phyloP scores from a whole-genome alignment of 176 grass and related monocot species.

The Cocos nucifera region DNA sequence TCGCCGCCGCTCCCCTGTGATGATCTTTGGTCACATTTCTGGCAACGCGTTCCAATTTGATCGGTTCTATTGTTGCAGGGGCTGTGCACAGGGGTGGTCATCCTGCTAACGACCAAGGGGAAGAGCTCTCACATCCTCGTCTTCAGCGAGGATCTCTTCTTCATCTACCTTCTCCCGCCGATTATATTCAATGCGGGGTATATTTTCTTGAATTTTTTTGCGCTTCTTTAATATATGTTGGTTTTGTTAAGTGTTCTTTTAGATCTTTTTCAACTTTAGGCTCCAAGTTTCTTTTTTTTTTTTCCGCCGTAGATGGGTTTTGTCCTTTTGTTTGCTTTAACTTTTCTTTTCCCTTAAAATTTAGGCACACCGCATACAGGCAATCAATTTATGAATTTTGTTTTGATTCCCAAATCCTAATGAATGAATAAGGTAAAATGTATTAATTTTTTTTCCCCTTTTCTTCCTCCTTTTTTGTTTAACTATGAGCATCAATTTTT shows the following conservation, averaged over 20 bases:
- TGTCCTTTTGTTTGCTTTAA: too few relatives aligned
- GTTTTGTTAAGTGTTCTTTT: neutral
- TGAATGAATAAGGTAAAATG: too few relatives aligned
- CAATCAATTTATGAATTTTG: too few relatives aligned
- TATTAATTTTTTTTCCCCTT: too few relatives aligned
- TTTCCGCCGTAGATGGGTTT: too few relatives aligned
- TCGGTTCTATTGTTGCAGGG: constrained; percentile 34
- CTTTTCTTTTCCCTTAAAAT: too few relatives aligned
- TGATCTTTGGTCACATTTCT: neutral
- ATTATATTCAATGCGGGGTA: constrained; percentile 99
- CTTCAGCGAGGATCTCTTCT: constrained; percentile 99
- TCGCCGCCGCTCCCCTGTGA: neutral
- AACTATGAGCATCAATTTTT: too few relatives aligned
- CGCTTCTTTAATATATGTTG: constrained; percentile 3
- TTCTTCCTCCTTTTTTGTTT: too few relatives aligned
- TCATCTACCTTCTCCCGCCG: constrained; percentile 94
- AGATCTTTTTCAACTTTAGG: too few relatives aligned
- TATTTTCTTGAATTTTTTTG: constrained; percentile 4
- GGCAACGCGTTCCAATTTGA: neutral
- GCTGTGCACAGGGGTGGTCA: constrained; percentile 76
- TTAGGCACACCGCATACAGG: too few relatives aligned
- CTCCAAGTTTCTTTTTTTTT: too few relatives aligned
- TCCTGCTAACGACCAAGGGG: constrained; percentile 71
- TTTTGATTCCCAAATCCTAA: too few relatives aligned
- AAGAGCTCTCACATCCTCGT: constrained; percentile 93